Base-by-base conservation (phyloP, 2,329 filamentous ascomycete species). In the Pyricularia grisea region DNA sequence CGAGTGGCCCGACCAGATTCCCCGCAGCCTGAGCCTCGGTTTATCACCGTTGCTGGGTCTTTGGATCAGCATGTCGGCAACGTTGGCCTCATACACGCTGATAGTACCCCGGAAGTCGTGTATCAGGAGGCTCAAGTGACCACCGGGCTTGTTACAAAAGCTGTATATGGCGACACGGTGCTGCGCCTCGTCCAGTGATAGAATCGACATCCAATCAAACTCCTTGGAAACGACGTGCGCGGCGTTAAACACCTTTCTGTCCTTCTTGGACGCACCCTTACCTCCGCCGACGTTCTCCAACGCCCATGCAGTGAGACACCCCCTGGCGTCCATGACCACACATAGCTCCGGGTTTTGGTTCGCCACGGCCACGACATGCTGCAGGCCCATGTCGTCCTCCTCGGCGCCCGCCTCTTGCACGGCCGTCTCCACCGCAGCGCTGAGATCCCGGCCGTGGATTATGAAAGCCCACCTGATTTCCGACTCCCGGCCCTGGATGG, bases 241-340 rank as follows among this genome's bases (percentile, higher is more conserved):
- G 73, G 97, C 89, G 75, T 93, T 95, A 81, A 95, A 96, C n/a
- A 94, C 87, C 71, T 89, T 4, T 1, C 67, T 58, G 30, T 55
- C 31, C 67, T 58, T 68, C 58, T 61, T 58, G 17, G 28, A 36
- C 55, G 67, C 58, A 23, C 50, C 58, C 67, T 33, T 66, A 20
- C 25, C 87, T 36, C 84, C 82, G 50, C 91, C 90, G 25, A 97
- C 86, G 75, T 94, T 94, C 77, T 98, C 94, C 69, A 99, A 80
- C 0, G 93, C 94, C 92, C 94, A 97, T 0, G 92, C 93, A 60
- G 92, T 93, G 90, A 98, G 92, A 72, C 90, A 89, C 0, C 94
- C 94, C 66, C 85, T 82, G n/a, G 90, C 89, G 78, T 98, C 93
- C 66, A 97, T 83, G 10, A 94, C 88, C 28, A 98, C 84, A 73